A percentile compares a stretch with the other conserved stretches of the same genome.
phyloP scores from a whole-genome alignment of 805 yeast genomes.

The Blastobotrys mokoenaii region DNA sequence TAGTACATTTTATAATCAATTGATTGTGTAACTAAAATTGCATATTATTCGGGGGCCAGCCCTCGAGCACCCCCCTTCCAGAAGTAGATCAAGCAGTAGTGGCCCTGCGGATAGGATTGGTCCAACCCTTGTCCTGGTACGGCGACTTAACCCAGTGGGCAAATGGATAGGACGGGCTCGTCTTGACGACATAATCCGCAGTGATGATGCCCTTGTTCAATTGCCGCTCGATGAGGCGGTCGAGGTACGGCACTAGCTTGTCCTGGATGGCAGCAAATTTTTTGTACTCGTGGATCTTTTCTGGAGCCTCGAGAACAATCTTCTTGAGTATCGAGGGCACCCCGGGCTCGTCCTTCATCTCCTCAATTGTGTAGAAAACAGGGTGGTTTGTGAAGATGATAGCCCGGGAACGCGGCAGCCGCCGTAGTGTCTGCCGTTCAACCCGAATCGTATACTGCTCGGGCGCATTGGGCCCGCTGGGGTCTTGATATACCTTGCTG shows the following conservation, averaged over 20 bases:
- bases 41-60: background rate
- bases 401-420: constrained; percentile 56
- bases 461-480: constrained; percentile 38
- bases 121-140: constrained; percentile 37
- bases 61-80: constrained; percentile 1
- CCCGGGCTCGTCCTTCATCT: constrained; percentile 70
- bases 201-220: constrained; percentile 44
- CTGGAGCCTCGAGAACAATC: constrained; percentile 59
- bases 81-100: constrained; percentile 8
- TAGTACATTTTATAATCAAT: constrained; percentile 19
- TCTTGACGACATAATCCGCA: constrained; percentile 10
- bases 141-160: constrained; percentile 41
- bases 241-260: constrained; percentile 51
- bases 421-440: constrained; percentile 63
- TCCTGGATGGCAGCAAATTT: constrained; percentile 51
- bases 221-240: constrained; percentile 49
- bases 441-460: constrained; percentile 59
- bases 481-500: constrained; percentile 46
- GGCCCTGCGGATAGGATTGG: constrained; percentile 18
- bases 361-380: constrained; percentile 60
- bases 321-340: constrained; percentile 57
- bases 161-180: constrained; percentile 37
- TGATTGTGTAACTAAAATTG: background rate
- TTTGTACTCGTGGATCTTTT: constrained; percentile 55
- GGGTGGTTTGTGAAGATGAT: constrained; percentile 72